Evolutionary conservation across 1,139 yeast genomes (phyloP).

Genomic region (Pichia sp.): DNA sequence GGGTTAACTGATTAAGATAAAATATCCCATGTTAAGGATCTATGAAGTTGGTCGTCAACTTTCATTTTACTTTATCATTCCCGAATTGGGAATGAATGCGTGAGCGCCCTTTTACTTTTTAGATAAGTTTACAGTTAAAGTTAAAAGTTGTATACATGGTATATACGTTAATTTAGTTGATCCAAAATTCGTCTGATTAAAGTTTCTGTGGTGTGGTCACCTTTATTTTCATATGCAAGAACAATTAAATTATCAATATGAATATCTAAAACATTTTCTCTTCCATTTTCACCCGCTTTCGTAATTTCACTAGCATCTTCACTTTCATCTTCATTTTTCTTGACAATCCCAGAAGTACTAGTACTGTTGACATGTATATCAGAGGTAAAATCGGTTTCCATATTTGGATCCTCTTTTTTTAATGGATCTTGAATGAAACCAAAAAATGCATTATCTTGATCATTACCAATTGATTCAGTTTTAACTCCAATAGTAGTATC

Average conservation of each 20-base stretch:
- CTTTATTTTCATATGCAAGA: constrained; percentile 8
- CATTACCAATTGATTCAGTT: not conserved
- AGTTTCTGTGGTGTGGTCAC: constrained; percentile 1
- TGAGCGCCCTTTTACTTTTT: not conserved
- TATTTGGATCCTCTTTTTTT: constrained; percentile 11
- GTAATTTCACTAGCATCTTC: not conserved
- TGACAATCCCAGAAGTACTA: not conserved
- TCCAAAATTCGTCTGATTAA: constrained; percentile 12
- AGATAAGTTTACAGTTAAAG: not conserved
- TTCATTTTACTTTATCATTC: not conserved
- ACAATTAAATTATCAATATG: constrained; percentile 8
- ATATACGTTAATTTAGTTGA: constrained; percentile 5
- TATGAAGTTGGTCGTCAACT: not conserved
- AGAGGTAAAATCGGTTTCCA: not conserved
- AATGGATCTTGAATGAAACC: constrained; percentile 27
- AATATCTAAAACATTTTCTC: constrained; percentile 1
- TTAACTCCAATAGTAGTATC: not conserved
- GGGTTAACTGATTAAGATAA: not conserved
- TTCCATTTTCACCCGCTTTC: not conserved
- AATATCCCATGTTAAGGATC: not conserved
- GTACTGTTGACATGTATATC: not conserved
- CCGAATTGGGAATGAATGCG: not conserved
- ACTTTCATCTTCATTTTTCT: not conserved
- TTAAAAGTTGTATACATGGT: not conserved
- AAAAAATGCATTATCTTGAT: constrained; percentile 23